Percentiles rank a stretch among this genome's conserved stretches.
phyloP scores from a whole-genome alignment of 2,329 filamentous ascomycete species.

The Xylariaceae sp. region DNA sequence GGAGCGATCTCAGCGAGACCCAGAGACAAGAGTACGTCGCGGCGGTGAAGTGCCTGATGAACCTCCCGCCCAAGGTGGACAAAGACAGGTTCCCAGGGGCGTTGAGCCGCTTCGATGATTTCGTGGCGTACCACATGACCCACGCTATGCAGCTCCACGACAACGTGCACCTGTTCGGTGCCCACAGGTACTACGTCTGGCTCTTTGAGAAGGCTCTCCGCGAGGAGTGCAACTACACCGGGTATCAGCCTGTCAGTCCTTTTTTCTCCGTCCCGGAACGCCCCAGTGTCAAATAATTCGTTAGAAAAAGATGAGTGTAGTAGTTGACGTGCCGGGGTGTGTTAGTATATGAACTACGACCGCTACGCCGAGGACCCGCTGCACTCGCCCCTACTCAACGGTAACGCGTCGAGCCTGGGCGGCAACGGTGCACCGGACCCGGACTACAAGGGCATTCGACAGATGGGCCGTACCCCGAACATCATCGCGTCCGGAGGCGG shows the following conservation, averaged over 20 bases:
- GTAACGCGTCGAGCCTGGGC: slow-evolving; percentile 44
- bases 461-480: slow-evolving; percentile 33
- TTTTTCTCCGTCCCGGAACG: no score
- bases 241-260: slow-evolving; percentile 30
- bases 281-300: no score
- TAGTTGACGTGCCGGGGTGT: no score
- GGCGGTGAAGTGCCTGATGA: slow-evolving; percentile 27
- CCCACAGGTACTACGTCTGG: slow-evolving; percentile 30
- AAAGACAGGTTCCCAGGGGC: slow-evolving; percentile 26
- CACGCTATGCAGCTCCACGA: slow-evolving; percentile 27
- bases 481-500: slow-evolving; percentile 42
- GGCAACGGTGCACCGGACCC: slow-evolving; percentile 38
- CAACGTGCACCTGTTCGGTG: slow-evolving; percentile 24
- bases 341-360: slow-evolving; percentile 47
- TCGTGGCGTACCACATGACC: slow-evolving; percentile 27
- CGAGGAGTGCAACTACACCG: slow-evolving; percentile 30
- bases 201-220: slow-evolving; percentile 30
- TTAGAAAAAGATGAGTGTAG: no score
- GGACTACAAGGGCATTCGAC: slow-evolving; percentile 23
- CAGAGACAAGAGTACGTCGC: slow-evolving; percentile 27
- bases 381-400: slow-evolving; percentile 50
- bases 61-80: slow-evolving; percentile 23
- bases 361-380: slow-evolving; percentile 42
- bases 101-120: slow-evolving; percentile 30
- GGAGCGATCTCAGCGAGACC: slow-evolving; percentile 27